These are phyloP conservation scores for Rhizopogon roseolus DNA, from an alignment of 768 basidiomycete species.

Conservation along the genomic window DNA sequence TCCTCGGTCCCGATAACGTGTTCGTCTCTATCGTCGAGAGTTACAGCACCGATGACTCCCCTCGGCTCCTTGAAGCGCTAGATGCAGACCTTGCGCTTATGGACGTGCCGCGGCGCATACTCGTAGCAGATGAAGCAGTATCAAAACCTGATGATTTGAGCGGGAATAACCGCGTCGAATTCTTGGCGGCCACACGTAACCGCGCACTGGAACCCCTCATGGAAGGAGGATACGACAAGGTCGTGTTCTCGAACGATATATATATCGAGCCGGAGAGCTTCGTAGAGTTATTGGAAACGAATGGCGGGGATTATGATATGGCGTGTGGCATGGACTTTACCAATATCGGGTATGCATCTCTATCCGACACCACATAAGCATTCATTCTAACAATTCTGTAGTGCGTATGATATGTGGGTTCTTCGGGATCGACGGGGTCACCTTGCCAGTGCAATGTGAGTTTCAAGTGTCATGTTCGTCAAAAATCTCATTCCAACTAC, in stretches of 20 bases:
- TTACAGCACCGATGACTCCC: constrained; percentile 27
- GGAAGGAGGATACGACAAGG: constrained; percentile 32
- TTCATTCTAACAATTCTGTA: not conserved
- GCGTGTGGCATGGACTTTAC: constrained; percentile 38
- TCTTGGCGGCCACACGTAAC: constrained; percentile 36
- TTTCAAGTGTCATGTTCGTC: not conserved
- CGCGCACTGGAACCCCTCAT: constrained; percentile 37
- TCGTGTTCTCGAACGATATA: constrained; percentile 40
- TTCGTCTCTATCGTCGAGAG: constrained; percentile 40
- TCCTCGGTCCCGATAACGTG: constrained; percentile 38
- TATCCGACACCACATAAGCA: too few relatives aligned
- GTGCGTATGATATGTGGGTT: constrained; percentile 35
- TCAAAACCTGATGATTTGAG: constrained; percentile 10
- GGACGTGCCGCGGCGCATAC: constrained; percentile 25
- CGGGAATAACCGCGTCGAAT: constrained; percentile 28
- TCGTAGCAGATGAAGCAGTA: constrained; percentile 22
- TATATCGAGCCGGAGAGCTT: constrained; percentile 35
- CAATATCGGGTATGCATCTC: constrained; percentile 22
- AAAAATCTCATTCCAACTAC: not conserved
- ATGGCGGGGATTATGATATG: constrained; percentile 36
- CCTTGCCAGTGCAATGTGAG: constrained; percentile 10
- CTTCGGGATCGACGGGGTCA: constrained; percentile 29
- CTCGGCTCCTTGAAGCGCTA: constrained; percentile 25
- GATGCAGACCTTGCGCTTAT: constrained; percentile 16
- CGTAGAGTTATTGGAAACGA: constrained; percentile 34